Base-by-base conservation (phyloP, 345 rosid genomes). In the Populus simonii region DNA sequence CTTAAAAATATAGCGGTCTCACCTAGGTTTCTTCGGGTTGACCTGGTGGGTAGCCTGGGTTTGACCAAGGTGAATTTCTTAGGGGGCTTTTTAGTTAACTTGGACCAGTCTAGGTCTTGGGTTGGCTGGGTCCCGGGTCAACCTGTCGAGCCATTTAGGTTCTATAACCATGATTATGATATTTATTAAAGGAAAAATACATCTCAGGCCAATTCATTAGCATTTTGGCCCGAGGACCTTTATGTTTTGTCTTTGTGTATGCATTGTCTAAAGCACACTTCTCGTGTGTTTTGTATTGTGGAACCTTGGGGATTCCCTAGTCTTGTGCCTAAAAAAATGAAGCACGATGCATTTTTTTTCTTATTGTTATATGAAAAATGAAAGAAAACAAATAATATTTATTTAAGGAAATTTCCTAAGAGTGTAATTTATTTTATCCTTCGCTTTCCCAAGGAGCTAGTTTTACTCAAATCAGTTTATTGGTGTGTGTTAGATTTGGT, bases 401-500 rank as follows among this genome's bases (percentile, higher is more conserved):
- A 27, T 0, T 65, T 1, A 65, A 65, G 18, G 39, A 31, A 66
- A 31, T 16, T 29, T 66, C 36, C 20, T 33, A 15, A 15, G 11
- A 17, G 39, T 66, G 41, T 7, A 7, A 33, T 57, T 57, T 57
- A 66, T 18, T 31, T 6, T 15, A 66, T 31, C 20, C 38, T 78
- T 63, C 72, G 74, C 43, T 47, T 41, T 73, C 33, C 39, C 7
- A 35, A 18, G 67, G 25, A 33, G 71, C 39, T 67, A 33, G 15
- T n/a, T 65, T 13, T 17, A 67, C 66, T 76, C 35, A 33, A 41
- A 67, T 69, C 55, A 25, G 66, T 61, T 45, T 61, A 15, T 76
- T 79, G n/a, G 38, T 79, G 66, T 76, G 57, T 71, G 71, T 63
- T 84, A 96, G 99, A 90, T 96, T 78, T 96, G 98, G 99, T 93